Base-by-base conservation (phyloP, 805 yeast genomes). In the Starmera caribaea region DNA sequence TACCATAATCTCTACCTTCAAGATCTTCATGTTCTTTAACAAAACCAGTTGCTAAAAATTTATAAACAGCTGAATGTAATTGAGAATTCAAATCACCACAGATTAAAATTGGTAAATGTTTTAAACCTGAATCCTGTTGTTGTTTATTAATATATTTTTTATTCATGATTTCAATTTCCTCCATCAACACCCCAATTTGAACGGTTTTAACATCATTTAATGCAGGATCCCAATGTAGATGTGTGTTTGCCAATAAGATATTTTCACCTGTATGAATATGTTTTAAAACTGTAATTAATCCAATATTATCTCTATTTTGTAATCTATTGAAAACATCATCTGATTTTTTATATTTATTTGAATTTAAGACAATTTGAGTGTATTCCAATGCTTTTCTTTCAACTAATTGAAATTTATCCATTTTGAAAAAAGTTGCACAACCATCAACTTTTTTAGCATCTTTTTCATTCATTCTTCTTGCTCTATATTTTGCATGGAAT, bases 181-280 rank as follows among this genome's bases (percentile, higher is more conserved):
- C 97, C 51, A 92, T 64, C 46, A 92, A 66, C 26, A 92, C 81
- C 34, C 96, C 97, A 41, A 85, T 92, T 66, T 92, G 98, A 64
- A 92, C 81, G 3, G 97, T 78, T 61, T 92, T 92, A 41, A 92
- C 99, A 63, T 92, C 99, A 57, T 86, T 86, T 56, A 80, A 85
- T 37, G 84, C 86, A 4, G 98, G 98, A 66, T 92, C 97, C 97
- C 98, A 92, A 60, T 90, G 97, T 59, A 92, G 74, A 69, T 92
- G 99, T 0, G 97, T 90, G 53, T 88, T 90, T 4, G 84, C 88
- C 30, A 87, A 68, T 48, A 85, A 69, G 31, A 90, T 62, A 45
- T 73, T 73, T 56, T 81, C 83, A 14, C 89, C 87, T 6, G 89
- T 75, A 40, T 71, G 73, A 29, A 68, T 59, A 53, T 84, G 92